These are phyloP conservation scores for Xanthoconium separans DNA, from an alignment of 1,284 basidiomycete genomes.

Conservation along the genomic window DNA sequence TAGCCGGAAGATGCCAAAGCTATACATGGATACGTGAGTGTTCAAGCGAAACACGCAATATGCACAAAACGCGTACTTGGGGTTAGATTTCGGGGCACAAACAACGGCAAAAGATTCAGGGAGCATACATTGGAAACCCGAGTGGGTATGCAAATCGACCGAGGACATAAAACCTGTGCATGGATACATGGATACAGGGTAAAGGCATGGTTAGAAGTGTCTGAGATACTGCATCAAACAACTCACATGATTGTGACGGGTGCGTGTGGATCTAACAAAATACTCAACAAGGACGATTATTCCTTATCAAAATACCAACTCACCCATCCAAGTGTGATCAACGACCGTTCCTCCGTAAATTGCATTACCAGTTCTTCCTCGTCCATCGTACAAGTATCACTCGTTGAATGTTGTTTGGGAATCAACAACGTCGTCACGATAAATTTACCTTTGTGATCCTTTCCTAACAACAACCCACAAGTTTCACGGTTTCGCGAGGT, in stretches of 20 bases:
- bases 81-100: constrained; percentile 77
- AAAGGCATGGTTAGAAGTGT: constrained; percentile 7
- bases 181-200: background rate
- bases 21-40: constrained; percentile 25
- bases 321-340: constrained; percentile 90
- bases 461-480: constrained; percentile 64
- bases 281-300: constrained; percentile 1
- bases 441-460: constrained; percentile 55
- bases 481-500: constrained; percentile 62
- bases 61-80: constrained; percentile 51
- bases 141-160: constrained; percentile 86
- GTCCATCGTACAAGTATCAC: constrained; percentile 86
- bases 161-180: constrained; percentile 80
- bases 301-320: constrained; percentile 29
- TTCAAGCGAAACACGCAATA: background rate
- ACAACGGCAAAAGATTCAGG: constrained; percentile 91
- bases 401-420: constrained; percentile 81
- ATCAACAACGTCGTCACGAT: constrained; percentile 76
- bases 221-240: constrained; percentile 8
- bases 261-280: constrained; percentile 81
- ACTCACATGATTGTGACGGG: constrained; percentile 82
- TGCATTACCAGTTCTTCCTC: constrained; percentile 83
- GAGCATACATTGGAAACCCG: constrained; percentile 82
- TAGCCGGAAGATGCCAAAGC: constrained; percentile 84
- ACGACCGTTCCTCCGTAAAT: constrained; percentile 73